Evolutionary conservation across 2,329 filamentous ascomycete species (phyloP).

Genomic region (Fusarium kyushuense): DNA sequence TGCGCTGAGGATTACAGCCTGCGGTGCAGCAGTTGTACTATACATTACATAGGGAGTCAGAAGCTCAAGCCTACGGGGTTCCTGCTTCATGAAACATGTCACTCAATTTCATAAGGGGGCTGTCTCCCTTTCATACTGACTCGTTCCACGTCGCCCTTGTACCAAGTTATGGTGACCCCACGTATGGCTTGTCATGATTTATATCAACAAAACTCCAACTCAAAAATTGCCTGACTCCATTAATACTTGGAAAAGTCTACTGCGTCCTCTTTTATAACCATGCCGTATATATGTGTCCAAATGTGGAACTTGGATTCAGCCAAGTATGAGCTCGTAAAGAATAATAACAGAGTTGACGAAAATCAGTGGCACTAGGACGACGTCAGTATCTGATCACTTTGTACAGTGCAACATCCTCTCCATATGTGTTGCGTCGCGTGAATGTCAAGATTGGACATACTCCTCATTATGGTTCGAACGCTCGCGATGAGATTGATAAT

Average conservation of each 20-base stretch:
- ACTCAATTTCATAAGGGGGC: background rate
- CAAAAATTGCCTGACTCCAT: slow-evolving; percentile 40
- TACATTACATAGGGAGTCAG: slow-evolving; percentile 33
- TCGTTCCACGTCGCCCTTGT: slow-evolving; percentile 5
- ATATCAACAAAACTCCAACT: slow-evolving; percentile 36
- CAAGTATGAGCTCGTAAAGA: slow-evolving; percentile 81
- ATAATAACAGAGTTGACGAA: slow-evolving; percentile 86
- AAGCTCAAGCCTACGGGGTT: slow-evolving; percentile 1
- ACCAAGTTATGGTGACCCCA: slow-evolving; percentile 16
- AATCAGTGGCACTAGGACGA: slow-evolving; percentile 79
- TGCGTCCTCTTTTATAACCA: slow-evolving; percentile 33
- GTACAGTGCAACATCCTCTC: background rate
- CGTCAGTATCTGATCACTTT: slow-evolving; percentile 19
- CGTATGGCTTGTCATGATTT: slow-evolving; percentile 16
- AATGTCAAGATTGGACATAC: slow-evolving; percentile 59
- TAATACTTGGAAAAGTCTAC: slow-evolving; percentile 37
- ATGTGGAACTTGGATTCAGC: slow-evolving; percentile 59
- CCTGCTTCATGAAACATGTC: background rate
- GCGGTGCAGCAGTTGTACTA: slow-evolving; percentile 34
- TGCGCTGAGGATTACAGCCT: slow-evolving; percentile 6
- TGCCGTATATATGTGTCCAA: background rate
- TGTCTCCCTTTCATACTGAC: slow-evolving; percentile 2
- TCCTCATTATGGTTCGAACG: slow-evolving; percentile 91
- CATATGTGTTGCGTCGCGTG: background rate
- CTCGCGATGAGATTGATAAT: slow-evolving; percentile 90